Evolutionary conservation across 768 basidiomycete genomes (phyloP).

Genomic region (Boletus rex-veris): DNA sequence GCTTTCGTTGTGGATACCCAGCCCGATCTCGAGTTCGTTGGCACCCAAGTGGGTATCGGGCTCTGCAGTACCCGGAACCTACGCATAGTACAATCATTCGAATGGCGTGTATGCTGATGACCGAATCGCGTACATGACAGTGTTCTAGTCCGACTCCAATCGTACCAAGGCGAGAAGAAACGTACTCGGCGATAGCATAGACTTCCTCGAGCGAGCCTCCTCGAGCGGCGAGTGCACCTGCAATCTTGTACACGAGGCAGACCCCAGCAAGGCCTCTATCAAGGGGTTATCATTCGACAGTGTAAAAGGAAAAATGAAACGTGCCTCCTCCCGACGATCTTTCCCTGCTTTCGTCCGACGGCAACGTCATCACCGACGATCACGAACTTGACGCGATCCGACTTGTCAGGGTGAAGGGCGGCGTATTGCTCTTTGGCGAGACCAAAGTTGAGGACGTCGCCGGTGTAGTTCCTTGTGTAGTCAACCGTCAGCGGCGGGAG

Average conservation of each 20-base stretch:
- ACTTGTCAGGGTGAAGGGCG: constrained; percentile 62
- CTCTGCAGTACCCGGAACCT: constrained; percentile 78
- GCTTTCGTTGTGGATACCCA: constrained; percentile 90
- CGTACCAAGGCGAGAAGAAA: constrained; percentile 67
- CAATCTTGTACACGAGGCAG: constrained; percentile 85
- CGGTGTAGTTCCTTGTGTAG: constrained; percentile 71
- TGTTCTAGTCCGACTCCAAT: constrained; percentile 88
- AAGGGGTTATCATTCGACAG: background rate
- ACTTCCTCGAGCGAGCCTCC: constrained; percentile 71
- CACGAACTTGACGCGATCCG: constrained; percentile 67
- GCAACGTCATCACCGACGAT: constrained; percentile 90
- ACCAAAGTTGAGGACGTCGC: constrained; percentile 89
- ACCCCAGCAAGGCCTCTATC: constrained; percentile 77
- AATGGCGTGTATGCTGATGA: background rate
- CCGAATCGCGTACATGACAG: constrained; percentile 57
- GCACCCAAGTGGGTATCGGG: constrained; percentile 50
- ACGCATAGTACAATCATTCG: background rate
- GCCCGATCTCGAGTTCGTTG: constrained; percentile 81
- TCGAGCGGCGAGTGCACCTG: constrained; percentile 71
- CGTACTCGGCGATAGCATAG: constrained; percentile 59
- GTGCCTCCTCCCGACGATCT: constrained; percentile 76
- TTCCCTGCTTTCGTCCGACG: constrained; percentile 76
- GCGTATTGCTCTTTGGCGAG: constrained; percentile 84
- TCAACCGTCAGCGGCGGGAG: constrained; percentile 6
- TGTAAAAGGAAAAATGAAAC: background rate